Base-by-base conservation (phyloP, 306 rosid species). In the Quercus aquifolioides region DNA sequence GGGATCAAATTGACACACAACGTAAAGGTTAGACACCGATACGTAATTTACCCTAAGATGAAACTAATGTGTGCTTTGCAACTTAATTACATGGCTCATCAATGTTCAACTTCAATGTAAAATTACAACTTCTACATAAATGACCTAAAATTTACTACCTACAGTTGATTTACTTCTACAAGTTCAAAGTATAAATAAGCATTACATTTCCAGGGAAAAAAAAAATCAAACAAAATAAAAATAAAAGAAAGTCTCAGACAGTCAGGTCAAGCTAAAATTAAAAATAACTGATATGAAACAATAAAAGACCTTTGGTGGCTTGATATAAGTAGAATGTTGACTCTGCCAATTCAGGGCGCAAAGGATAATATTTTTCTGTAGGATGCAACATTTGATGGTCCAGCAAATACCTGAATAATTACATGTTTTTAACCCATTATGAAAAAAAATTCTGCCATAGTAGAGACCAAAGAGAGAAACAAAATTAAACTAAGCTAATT, bases 291-390 rank as follows among this genome's bases (percentile, higher is more conserved):
- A 56, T 5, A 59, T 26, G 8, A 23, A 73, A 58, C 57, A 49
- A 19, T 19, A 62, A 12, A 86, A 65, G 76, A 95, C 99, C 97
- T 93, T 89, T 95, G 78, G 99, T 95, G 73, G 98, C 97, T 88
- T 95, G 99, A 84, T 91, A 95, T 74, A 93, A 86, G 90, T 91
- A 88, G 94, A 95, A 95, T 28, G 99, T 95, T 82, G 99, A 93
- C 89, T 95, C 99, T 1, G 97, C 99, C 77, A 95, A 87, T 88
- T 95, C 99, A 76, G 99, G 99, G 74, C 99, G 94, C 67, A 95
- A 82, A 41, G 98, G 99, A 86, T 93, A 95, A 85, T 91, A 95
- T 59, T 93, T 95, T 83, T 92, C 99, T 3, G 99, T 95, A 28
- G 99, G 98, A 80, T 95, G 99, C 89, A 95, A 73, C 88, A 89